Conservation (phyloP, 2,329 filamentous ascomycete genomes). For the Colletotrichum eremochloae region DNA sequence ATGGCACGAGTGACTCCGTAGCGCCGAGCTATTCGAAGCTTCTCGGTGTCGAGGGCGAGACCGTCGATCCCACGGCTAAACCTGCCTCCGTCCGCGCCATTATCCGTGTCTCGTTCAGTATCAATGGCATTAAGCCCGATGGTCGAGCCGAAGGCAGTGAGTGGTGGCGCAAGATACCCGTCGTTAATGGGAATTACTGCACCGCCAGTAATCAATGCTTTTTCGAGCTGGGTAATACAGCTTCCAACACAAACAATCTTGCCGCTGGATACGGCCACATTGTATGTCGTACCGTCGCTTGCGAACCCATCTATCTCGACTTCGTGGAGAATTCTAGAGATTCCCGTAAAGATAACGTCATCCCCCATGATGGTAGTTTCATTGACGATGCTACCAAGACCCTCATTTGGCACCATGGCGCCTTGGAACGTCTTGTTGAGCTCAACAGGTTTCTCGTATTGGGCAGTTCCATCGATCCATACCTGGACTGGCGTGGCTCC, state of each 20-base stretch:
- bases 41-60: conserved; percentile 68
- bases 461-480: conserved; percentile 73
- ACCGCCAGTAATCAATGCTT: conserved; percentile 49
- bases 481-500: conserved; percentile 72
- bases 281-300: conserved; percentile 54
- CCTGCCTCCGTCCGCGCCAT: conserved; percentile 58
- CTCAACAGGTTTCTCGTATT: conserved; percentile 68
- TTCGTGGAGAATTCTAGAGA: conserved; percentile 64
- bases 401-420: conserved; percentile 55
- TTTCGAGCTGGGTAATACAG: conserved; percentile 61
- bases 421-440: conserved; percentile 62
- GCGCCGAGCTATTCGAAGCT: conserved; percentile 63
- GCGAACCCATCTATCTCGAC: conserved; percentile 49
- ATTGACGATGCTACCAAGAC: conserved; percentile 56
- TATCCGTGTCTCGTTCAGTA: conserved; percentile 67
- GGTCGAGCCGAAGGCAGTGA: conserved; percentile 71
- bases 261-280: conserved; percentile 65
- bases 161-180: conserved; percentile 70
- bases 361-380: conserved; percentile 51
- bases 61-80: conserved; percentile 73
- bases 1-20: conserved; percentile 72
- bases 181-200: conserved; percentile 64
- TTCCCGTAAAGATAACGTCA: conserved; percentile 68
- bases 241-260: conserved; percentile 69
- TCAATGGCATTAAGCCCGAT: conserved; percentile 75